phyloP scores from a whole-genome alignment of 148 eudicot species.

The Linanthus parryae region DNA sequence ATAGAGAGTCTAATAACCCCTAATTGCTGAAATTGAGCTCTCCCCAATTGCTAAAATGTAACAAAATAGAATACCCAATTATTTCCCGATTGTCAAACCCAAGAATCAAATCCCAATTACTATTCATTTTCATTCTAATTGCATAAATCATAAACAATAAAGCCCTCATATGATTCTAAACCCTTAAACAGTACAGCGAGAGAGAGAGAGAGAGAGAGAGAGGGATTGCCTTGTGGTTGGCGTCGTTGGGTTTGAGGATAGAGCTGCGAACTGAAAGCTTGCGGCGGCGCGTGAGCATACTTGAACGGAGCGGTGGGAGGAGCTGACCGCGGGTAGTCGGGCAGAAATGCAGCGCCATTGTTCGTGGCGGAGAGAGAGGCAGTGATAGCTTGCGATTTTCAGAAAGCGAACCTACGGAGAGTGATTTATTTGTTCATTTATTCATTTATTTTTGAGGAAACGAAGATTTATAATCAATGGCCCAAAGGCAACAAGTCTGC shows the following conservation, averaged over 20 bases:
- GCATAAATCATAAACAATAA: background rate
- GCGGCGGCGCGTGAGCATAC: background rate
- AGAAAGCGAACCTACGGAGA: no score
- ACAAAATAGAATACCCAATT: background rate
- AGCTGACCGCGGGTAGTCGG: conserved; percentile 5
- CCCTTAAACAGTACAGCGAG: background rate
- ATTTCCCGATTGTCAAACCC: background rate
- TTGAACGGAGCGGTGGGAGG: background rate
- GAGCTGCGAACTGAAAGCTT: conserved; percentile 6
- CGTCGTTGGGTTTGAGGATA: background rate
- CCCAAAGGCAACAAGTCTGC: no score
- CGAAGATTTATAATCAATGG: no score
- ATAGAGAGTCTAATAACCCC: no score
- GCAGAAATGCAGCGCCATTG: conserved; percentile 14
- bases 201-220: background rate
- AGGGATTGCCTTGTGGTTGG: conserved; percentile 10
- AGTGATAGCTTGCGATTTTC: no score
- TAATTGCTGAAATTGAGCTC: no score
- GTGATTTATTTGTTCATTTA: no score
- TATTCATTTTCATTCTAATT: no score
- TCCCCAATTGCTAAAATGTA: background rate
- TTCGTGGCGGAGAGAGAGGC: no score
- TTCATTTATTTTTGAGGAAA: no score
- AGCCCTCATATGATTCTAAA: background rate
- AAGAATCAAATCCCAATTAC: background rate